Conservation (phyloP, 305 asterid genomes). For the Fraxinus nigra region DNA sequence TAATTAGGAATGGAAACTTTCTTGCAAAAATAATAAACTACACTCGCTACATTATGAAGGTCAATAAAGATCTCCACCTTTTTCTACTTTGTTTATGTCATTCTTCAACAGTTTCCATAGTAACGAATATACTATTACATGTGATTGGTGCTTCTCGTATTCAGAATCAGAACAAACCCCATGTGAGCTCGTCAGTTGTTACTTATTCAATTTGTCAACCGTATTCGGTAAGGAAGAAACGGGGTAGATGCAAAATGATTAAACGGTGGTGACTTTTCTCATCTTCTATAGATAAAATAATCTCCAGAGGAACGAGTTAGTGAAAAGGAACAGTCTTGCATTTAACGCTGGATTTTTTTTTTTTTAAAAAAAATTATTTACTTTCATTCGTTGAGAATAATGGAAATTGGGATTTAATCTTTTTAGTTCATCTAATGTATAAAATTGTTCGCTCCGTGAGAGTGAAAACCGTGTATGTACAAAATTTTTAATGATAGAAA, state of each 20-base stretch:
- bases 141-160: neutral
- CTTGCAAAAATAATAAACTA: neutral
- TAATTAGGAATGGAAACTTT: neutral
- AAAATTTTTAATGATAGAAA: neutral
- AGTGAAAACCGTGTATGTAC: neutral
- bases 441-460: neutral
- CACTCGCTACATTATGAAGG: neutral
- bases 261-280: neutral
- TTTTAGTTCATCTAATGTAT: neutral
- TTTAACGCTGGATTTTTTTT: neutral
- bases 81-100: neutral
- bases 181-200: neutral
- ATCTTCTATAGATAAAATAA: neutral
- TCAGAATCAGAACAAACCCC: neutral
- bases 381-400: neutral
- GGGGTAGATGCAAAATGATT: neutral
- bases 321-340: neutral
- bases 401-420: neutral
- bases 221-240: neutral
- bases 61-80: neutral
- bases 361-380: neutral
- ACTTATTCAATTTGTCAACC: neutral
- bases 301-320: neutral
- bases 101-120: neutral
- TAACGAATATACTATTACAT: neutral